phyloP scores from a whole-genome alignment of 352 stramenopile species.

The Pythium utonaiense region DNA sequence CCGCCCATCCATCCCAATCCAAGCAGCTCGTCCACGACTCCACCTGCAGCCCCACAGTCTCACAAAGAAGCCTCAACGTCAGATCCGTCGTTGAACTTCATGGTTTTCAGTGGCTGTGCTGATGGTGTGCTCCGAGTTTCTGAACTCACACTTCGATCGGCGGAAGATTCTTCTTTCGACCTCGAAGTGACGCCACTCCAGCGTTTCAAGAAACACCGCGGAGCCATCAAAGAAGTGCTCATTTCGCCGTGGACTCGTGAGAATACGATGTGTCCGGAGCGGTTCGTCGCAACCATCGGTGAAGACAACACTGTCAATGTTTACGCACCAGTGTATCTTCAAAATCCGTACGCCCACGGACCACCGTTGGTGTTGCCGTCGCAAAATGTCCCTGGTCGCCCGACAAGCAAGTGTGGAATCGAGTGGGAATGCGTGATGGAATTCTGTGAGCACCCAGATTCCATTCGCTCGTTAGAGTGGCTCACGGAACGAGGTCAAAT shows the following conservation, averaged over 20 bases:
- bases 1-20: not conserved
- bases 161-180: constrained; percentile 27
- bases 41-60: not conserved
- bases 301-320: constrained; percentile 55
- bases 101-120: constrained; percentile 66
- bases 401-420: constrained; percentile 17
- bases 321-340: constrained; percentile 53
- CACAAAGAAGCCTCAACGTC: constrained; percentile 5
- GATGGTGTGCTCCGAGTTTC: constrained; percentile 57
- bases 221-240: constrained; percentile 58
- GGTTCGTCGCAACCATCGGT: constrained; percentile 59
- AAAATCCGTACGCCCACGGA: constrained; percentile 28
- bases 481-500: constrained; percentile 55
- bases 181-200: constrained; percentile 47
- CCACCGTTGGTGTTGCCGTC: not conserved
- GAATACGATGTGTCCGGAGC: constrained; percentile 40
- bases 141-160: constrained; percentile 39
- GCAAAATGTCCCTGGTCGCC: not conserved
- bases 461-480: constrained; percentile 53
- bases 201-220: constrained; percentile 55
- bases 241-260: constrained; percentile 42
- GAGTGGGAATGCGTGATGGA: constrained; percentile 65
- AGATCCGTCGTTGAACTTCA: constrained; percentile 45
- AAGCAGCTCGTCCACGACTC: constrained; percentile 9
- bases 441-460: constrained; percentile 56